phyloP scores from a whole-genome alignment of 371 early-diverging fungal species.

The Blakeslea trispora region DNA sequence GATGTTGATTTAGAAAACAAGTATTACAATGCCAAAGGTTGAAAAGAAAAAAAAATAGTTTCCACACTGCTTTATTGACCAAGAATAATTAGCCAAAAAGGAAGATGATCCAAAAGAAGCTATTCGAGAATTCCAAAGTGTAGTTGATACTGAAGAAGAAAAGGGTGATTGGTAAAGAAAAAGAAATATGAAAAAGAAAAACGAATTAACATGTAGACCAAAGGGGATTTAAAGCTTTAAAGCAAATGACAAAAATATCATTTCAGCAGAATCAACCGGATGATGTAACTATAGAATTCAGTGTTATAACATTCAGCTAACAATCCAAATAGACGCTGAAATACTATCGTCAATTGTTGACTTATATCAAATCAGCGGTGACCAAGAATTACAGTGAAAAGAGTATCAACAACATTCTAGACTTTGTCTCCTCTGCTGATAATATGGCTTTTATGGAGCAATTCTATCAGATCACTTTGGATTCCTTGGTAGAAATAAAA shows the following conservation, averaged over 20 bases:
- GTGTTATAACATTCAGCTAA: no score
- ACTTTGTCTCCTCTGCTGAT: slow-evolving; percentile 75
- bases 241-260: slow-evolving; percentile 91
- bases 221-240: slow-evolving; percentile 95
- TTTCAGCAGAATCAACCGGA: slow-evolving; percentile 70
- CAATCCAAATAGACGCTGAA: slow-evolving; percentile 78
- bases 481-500: slow-evolving; percentile 71
- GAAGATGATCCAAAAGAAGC: slow-evolving; percentile 85
- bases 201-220: not conserved
- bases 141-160: slow-evolving; percentile 81
- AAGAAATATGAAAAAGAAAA: no score
- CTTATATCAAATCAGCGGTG: slow-evolving; percentile 80
- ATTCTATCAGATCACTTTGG: slow-evolving; percentile 82
- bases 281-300: slow-evolving; percentile 58
- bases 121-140: slow-evolving; percentile 76
- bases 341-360: slow-evolving; percentile 78
- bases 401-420: slow-evolving; percentile 93
- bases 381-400: slow-evolving; percentile 94
- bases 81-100: slow-evolving; percentile 53
- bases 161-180: slow-evolving; percentile 89
- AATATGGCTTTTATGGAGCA: slow-evolving; percentile 81
- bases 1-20: slow-evolving; percentile 91
- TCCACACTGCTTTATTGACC: no score
- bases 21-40: slow-evolving; percentile 96
- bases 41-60: no score